Evolutionary conservation across 1,139 yeast species (phyloP), one percentile per base, ranked within the genome.

Genomic region (Meyerozyma sp.): DNA sequence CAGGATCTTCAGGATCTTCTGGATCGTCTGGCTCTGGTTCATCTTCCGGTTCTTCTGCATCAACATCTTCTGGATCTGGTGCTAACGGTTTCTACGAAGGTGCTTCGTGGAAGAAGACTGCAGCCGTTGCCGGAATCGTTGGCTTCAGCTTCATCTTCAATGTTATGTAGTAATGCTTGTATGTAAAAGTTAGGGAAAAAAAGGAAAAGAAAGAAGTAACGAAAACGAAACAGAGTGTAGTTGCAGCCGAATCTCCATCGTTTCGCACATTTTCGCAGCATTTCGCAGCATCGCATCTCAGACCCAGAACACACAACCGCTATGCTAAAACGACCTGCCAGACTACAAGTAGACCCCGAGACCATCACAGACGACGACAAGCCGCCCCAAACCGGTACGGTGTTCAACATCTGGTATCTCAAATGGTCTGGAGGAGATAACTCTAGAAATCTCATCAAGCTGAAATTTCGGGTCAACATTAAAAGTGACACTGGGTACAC

Each of bases 341-440:
- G 95, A 40, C 70, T 83, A 3, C 98, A 91, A 56, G 81, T 87
- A 1, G 84, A 82, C 47, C 85, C 88, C 1, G 75, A 76, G 1
- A 70, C 79, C 1, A 70, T 88, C 4, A 68, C 77, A 2, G 82
- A 78, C 10, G 82, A 82, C 21, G 82, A 77, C 32, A 76, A 78
- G 40, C 94, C 95, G 0, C 83, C 87, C 1, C 96, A 89, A 55
- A 80, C 87, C 0, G 95, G 95, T 0, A 79, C 82, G 10, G 79
- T 81, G 0, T 91, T 84, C 68, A 93, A 91, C 55, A 75, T 89
- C 16, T 90, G 96, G 97, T 91, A 82, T 61, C 74, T 84, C 46
- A 84, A 84, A 61, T 90, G 97, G 96, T 77, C 87, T 6, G 88
- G 87, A 6, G 90, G 89, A 14, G 81, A 78, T 21, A 66, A 68